Evolutionary conservation across 2,329 filamentous ascomycete species (phyloP).

Genomic region (Microthyrium microscopicum): DNA sequence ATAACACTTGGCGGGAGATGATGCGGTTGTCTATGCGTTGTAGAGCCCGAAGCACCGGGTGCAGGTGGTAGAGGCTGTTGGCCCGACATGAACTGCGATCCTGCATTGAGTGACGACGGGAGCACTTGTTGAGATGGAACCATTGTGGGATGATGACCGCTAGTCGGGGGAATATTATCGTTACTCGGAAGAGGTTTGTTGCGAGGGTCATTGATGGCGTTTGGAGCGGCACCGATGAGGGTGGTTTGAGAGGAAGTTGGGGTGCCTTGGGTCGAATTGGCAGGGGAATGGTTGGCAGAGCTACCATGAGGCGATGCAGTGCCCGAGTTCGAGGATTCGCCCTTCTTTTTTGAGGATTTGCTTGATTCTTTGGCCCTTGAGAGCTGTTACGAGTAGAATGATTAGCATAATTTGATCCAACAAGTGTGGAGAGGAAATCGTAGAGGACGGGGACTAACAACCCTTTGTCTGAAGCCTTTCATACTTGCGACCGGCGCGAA

Average conservation of each 20-base stretch:
- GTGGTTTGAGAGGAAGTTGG: conserved; percentile 82
- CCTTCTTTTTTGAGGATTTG: conserved; percentile 53
- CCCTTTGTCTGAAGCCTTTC: conserved; percentile 95
- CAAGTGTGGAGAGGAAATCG: conserved; percentile 6
- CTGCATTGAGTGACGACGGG: conserved; percentile 15
- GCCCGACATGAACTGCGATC: conserved; percentile 15
- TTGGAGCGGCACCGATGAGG: conserved; percentile 72
- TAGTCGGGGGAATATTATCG: conserved; percentile 14
- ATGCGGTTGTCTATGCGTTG: conserved; percentile 45
- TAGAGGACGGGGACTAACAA: conserved; percentile 45
- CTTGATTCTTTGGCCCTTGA: conserved; percentile 71
- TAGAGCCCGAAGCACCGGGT: conserved; percentile 17
- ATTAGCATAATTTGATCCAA: conserved; percentile 1
- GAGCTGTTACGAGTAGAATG: conserved; percentile 57
- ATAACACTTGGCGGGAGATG: conserved; percentile 71
- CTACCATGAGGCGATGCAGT: conserved; percentile 72
- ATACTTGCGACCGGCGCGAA: conserved; percentile 41
- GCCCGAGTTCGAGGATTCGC: conserved; percentile 33
- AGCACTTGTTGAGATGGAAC: conserved; percentile 15
- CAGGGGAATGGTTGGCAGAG: conserved; percentile 39
- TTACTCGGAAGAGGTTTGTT: conserved; percentile 55
- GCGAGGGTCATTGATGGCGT: conserved; percentile 67
- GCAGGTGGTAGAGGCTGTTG: background rate
- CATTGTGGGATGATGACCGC: conserved; percentile 13
- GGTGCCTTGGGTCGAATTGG: conserved; percentile 48